Evolutionary conservation across 31 red algal genomes (phyloP).

Genomic region (Asparagopsis taxiformis): DNA sequence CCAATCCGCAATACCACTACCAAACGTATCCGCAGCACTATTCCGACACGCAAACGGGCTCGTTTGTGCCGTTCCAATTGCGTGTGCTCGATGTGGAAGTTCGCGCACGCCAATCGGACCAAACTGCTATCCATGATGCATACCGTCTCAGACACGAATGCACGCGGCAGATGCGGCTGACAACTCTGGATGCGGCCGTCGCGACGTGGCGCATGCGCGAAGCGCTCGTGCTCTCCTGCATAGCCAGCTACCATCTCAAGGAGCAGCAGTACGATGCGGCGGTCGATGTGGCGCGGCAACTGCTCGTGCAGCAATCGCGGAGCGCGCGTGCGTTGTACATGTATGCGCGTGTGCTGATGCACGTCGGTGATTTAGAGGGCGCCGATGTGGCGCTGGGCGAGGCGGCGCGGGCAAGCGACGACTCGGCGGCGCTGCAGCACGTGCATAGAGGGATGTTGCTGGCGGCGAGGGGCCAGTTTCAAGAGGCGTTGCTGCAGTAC

Average conservation of each 20-base stretch:
- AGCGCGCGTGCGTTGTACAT: conserved; percentile 27
- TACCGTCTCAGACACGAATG: conserved; percentile 5
- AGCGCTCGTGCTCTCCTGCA: conserved; percentile 13
- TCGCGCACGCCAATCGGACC: conserved; percentile 33
- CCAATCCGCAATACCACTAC: conserved; percentile 47
- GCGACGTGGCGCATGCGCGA: not conserved
- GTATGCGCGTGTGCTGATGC: conserved; percentile 38
- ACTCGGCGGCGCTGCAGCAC: not conserved
- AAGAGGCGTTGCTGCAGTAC: conserved; percentile 19
- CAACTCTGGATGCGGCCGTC: too few species aligned
- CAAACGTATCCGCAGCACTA: conserved; percentile 31
- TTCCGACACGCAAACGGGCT: not conserved
- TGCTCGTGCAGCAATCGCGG: conserved; percentile 1
- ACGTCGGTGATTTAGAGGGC: conserved; percentile 54
- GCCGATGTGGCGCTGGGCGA: conserved; percentile 18
- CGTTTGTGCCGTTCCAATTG: conserved; percentile 60
- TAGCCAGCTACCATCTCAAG: conserved; percentile 33
- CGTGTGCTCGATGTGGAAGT: conserved; percentile 49
- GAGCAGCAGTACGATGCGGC: conserved; percentile 57
- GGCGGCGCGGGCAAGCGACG: not conserved
- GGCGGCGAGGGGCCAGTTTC: conserved; percentile 23
- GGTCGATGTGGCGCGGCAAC: conserved; percentile 40
- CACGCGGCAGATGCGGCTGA: not conserved
- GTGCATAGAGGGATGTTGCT: conserved; percentile 35
- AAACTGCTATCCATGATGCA: conserved; percentile 29